Evolutionary conservation across 345 rosid species (phyloP).

Genomic region (Pistacia atlantica): DNA sequence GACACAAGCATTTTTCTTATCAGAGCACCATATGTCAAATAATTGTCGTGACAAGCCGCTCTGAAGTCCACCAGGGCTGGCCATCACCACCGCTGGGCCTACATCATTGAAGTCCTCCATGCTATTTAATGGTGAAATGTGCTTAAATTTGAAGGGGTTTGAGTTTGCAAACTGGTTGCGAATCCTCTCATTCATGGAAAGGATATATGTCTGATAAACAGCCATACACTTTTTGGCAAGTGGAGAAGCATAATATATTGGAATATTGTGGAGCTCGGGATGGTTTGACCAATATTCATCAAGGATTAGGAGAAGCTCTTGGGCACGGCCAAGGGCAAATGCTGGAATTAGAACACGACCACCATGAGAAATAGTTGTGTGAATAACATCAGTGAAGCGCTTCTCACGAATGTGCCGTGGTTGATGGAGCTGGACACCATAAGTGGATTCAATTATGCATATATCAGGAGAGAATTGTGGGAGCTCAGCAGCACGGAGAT

Average conservation of each 20-base stretch:
- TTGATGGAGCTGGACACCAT: conserved; percentile 96
- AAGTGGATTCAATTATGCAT: conserved; percentile 93
- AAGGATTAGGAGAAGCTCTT: conserved; percentile 78
- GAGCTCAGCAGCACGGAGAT: conserved; percentile 93
- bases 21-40: conserved; percentile 91
- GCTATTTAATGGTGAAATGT: conserved; percentile 76
- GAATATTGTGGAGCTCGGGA: conserved; percentile 86
- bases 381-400: conserved; percentile 94
- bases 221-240: conserved; percentile 96
- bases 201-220: conserved; percentile 93
- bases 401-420: conserved; percentile 85
- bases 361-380: conserved; percentile 81
- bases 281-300: conserved; percentile 94
- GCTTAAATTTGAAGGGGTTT: conserved; percentile 93
- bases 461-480: conserved; percentile 97
- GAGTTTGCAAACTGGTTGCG: conserved; percentile 88
- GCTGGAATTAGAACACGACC: conserved; percentile 92
- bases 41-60: conserved; percentile 91
- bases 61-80: conserved; percentile 90
- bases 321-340: conserved; percentile 85
- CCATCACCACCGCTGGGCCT: conserved; percentile 95
- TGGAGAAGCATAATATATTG: conserved; percentile 92
- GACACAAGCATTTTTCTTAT: conserved; percentile 85
- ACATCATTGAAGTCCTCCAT: conserved; percentile 85
- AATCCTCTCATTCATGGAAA: conserved; percentile 93